Evolutionary conservation across 805 yeast species (phyloP).

Genomic region (Lachancea mirantina): DNA sequence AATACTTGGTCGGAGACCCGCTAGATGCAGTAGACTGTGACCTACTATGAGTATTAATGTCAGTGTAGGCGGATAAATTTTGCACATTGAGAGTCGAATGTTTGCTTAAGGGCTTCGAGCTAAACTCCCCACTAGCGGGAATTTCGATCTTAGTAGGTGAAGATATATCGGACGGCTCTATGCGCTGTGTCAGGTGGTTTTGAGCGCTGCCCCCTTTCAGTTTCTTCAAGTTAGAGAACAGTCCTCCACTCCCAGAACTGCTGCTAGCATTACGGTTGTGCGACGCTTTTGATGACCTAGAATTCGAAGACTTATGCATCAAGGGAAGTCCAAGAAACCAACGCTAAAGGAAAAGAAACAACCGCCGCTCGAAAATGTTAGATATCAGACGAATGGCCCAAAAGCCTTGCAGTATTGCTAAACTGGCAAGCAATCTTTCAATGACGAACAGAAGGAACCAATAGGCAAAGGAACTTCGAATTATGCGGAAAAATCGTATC

Average conservation of each 20-base stretch:
- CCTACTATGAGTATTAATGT: slow-evolving; percentile 10
- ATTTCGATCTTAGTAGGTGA: slow-evolving; percentile 16
- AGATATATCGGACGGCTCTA: slow-evolving; percentile 14
- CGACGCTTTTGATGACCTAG: slow-evolving; percentile 6
- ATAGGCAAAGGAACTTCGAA: no score
- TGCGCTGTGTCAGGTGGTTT: slow-evolving; percentile 2
- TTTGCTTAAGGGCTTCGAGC: slow-evolving; percentile 22
- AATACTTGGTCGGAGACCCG: slow-evolving; percentile 22
- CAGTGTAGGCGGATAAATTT: slow-evolving; percentile 25
- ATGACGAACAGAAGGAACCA: no score
- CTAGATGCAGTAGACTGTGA: slow-evolving; percentile 8
- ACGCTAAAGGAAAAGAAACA: no score
- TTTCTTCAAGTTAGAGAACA: slow-evolving; percentile 26
- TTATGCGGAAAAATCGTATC: no score
- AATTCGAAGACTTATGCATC: slow-evolving; percentile 8
- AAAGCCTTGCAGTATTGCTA: no score
- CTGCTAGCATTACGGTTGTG: slow-evolving; percentile 10
- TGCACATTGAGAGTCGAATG: slow-evolving; percentile 24
- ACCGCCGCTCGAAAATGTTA: no score
- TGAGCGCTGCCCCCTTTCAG: slow-evolving; percentile 15
- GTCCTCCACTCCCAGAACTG: slow-evolving; percentile 11
- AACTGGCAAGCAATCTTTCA: no score
- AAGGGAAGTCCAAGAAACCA: no score
- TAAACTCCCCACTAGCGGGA: slow-evolving; percentile 14
- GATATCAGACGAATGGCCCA: no score